Conservation (phyloP, 768 basidiomycete genomes). For the Boletus speciosus region DNA sequence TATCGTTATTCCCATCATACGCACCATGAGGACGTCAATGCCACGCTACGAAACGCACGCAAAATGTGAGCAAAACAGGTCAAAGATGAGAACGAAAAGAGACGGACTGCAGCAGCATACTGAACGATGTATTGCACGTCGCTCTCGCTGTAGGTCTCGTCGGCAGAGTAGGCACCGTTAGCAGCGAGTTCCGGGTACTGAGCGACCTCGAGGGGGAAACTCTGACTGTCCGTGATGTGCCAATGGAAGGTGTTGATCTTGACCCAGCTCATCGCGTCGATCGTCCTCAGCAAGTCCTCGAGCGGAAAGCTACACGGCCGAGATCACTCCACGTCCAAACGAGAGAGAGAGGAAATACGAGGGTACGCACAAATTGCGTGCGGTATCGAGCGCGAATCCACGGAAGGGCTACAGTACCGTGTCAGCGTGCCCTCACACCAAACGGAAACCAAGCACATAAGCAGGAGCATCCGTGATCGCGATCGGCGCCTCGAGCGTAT, state of each 20-base stretch:
- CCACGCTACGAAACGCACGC: constrained; percentile 45
- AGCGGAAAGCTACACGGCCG: constrained; percentile 34
- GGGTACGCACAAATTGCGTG: constrained; percentile 39
- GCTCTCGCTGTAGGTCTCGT: constrained; percentile 46
- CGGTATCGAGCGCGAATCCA: constrained; percentile 44
- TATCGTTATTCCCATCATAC: background rate
- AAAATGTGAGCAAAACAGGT: background rate
- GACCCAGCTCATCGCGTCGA: constrained; percentile 52
- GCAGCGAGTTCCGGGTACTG: constrained; percentile 56
- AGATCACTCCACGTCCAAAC: background rate
- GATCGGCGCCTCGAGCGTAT: constrained; percentile 40
- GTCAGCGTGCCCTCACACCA: background rate
- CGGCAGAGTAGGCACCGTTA: constrained; percentile 64
- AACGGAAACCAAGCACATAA: constrained; percentile 31
- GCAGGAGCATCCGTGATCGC: constrained; percentile 44
- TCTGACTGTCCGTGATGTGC: constrained; percentile 82
- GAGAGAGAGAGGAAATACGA: no score
- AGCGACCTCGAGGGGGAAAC: constrained; percentile 68
- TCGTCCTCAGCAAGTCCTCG: constrained; percentile 37
- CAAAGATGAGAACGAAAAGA: background rate
- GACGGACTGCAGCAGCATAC: constrained; percentile 68
- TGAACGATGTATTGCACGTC: constrained; percentile 59
- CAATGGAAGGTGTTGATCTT: constrained; percentile 76
- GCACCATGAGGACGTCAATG: constrained; percentile 62
- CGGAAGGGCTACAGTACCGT: constrained; percentile 30